Evolutionary conservation across 2,329 filamentous ascomycete genomes (phyloP).

Genomic region (Coniochaeta sp.): DNA sequence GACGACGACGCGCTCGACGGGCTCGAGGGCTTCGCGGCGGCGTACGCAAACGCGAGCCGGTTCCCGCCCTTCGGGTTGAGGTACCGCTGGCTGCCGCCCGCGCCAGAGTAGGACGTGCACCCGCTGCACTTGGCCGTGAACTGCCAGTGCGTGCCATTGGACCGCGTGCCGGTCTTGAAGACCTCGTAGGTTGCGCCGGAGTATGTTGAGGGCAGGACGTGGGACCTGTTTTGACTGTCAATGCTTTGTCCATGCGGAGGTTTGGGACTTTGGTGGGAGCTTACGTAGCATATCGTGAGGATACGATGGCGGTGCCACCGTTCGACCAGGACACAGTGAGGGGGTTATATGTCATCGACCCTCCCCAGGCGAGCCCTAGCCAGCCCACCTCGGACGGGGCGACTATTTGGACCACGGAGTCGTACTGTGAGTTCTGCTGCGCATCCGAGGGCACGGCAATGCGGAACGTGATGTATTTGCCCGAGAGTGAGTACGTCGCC

Average conservation of each 20-base stretch:
- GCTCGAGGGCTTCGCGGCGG: slow-evolving; percentile 11
- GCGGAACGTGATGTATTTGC: slow-evolving; percentile 20
- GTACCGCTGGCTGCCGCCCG: slow-evolving; percentile 10
- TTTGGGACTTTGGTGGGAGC: slow-evolving; percentile 13
- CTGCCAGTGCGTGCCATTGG: slow-evolving; percentile 33
- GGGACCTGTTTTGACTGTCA: slow-evolving; percentile 14
- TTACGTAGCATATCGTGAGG: slow-evolving; percentile 35
- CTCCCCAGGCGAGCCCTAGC: slow-evolving; percentile 40
- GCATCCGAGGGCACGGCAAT: slow-evolving; percentile 12
- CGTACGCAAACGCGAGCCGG: slow-evolving; percentile 20
- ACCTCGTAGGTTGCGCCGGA: slow-evolving; percentile 21
- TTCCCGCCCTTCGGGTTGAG: slow-evolving; percentile 18
- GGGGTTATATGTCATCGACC: slow-evolving; percentile 37
- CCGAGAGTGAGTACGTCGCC: slow-evolving; percentile 24
- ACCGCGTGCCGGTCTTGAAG: slow-evolving; percentile 26
- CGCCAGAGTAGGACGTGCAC: slow-evolving; percentile 14
- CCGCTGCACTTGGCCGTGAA: slow-evolving; percentile 27
- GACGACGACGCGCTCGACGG: slow-evolving; percentile 11
- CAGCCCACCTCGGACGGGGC: slow-evolving; percentile 36
- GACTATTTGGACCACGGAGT: slow-evolving; percentile 27
- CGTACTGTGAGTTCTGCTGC: slow-evolving; percentile 9
- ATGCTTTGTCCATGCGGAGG: background rate
- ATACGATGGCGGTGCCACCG: slow-evolving; percentile 28
- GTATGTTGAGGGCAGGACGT: slow-evolving; percentile 22
- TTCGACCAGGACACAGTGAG: slow-evolving; percentile 36